Evolutionary conservation across 164 flowering plant genomes (phyloP).

Genomic region (Aristolochia californica): DNA sequence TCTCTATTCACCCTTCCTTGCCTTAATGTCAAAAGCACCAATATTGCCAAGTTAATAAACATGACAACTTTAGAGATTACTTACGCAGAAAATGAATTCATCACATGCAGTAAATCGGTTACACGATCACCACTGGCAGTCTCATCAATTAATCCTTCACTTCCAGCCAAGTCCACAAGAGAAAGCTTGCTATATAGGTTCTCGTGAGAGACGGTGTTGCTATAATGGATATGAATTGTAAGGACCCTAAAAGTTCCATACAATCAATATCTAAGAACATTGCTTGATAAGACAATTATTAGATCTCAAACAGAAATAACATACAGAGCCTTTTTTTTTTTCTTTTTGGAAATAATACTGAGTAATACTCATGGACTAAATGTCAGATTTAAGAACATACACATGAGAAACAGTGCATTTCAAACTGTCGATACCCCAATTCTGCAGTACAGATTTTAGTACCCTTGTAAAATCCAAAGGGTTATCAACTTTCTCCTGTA

Average conservation of each 20-base stretch:
- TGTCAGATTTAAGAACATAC: constrained; percentile 35
- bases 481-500: constrained; percentile 71
- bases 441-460: constrained; percentile 54
- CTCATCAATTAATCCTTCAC: constrained; percentile 54
- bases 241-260: constrained; percentile 42
- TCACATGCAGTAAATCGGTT: constrained; percentile 77
- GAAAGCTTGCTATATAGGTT: constrained; percentile 79
- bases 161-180: constrained; percentile 95
- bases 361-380: neutral
- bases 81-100: constrained; percentile 95
- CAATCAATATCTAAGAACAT: neutral
- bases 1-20: neutral
- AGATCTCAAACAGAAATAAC: too few species aligned
- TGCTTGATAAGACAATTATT: neutral
- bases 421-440: constrained; percentile 43
- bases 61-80: constrained; percentile 11
- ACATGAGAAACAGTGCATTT: constrained; percentile 74
- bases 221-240: constrained; percentile 65
- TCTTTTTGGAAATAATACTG: neutral
- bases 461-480: constrained; percentile 74
- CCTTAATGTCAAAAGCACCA: neutral
- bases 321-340: too few species aligned
- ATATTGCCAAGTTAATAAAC: neutral
- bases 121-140: constrained; percentile 78
- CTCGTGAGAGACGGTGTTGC: constrained; percentile 67